Conservation (phyloP, 2,329 filamentous ascomycete species). For the Fusarium poae region DNA sequence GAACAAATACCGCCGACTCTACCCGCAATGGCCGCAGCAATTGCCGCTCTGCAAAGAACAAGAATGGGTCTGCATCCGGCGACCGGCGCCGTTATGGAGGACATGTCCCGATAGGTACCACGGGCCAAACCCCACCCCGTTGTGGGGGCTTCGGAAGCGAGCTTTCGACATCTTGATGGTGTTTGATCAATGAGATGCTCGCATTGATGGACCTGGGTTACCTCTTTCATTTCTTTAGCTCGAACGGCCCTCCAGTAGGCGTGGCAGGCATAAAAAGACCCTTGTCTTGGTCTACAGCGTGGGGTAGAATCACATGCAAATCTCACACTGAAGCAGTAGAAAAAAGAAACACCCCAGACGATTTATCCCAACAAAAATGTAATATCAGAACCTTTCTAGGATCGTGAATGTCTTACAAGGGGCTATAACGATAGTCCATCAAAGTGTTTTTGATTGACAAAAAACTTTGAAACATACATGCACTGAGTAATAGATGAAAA, state of each 20-base stretch:
- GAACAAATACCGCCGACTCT: constrained; percentile 31
- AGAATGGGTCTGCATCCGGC: constrained; percentile 40
- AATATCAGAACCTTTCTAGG: constrained; percentile 4
- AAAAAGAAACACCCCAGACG: constrained; percentile 14
- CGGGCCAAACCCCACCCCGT: constrained; percentile 41
- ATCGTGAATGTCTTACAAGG: neutral
- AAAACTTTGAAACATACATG: constrained; percentile 7
- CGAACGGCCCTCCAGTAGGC: constrained; percentile 3
- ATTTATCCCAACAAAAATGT: constrained; percentile 23
- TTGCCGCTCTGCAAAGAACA: constrained; percentile 27
- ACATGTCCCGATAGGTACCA: constrained; percentile 47
- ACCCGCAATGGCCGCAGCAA: constrained; percentile 30
- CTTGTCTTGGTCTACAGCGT: constrained; percentile 27
- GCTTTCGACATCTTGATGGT: constrained; percentile 13
- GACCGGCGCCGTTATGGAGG: constrained; percentile 43
- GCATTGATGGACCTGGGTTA: neutral
- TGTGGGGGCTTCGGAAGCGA: constrained; percentile 44
- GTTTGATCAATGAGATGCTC: constrained; percentile 9
- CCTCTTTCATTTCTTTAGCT: constrained; percentile 28
- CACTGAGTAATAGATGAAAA: neutral
- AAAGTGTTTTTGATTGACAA: constrained; percentile 6
- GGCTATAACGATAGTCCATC: constrained; percentile 8
- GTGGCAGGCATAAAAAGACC: constrained; percentile 19
- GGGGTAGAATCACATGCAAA: constrained; percentile 44
- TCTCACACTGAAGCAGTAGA: neutral